Conservation (phyloP, 805 yeast species). For the Zygosaccharomyces pseudorouxii region DNA sequence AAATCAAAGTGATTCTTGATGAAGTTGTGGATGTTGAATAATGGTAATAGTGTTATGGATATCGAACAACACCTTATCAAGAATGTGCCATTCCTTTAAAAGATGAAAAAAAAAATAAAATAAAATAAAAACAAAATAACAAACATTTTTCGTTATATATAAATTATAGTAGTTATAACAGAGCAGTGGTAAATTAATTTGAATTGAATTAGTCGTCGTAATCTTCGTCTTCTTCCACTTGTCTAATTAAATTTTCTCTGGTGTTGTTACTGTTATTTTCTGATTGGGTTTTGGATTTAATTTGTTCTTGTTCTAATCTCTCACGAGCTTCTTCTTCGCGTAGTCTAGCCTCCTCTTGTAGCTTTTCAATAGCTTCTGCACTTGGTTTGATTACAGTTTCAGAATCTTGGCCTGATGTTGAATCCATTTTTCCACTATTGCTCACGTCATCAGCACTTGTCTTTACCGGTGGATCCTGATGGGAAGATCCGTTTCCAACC, state of each 20-base stretch:
- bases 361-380: conserved; percentile 37
- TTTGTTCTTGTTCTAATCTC: conserved; percentile 13
- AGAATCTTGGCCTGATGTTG: conserved; percentile 3
- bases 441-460: conserved; percentile 1
- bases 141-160: background rate
- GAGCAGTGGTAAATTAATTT: background rate
- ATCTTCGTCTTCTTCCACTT: conserved; percentile 43
- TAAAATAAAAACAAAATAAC: background rate
- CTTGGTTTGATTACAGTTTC: conserved; percentile 32
- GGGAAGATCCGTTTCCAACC: background rate
- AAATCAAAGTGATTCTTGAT: conserved; percentile 57
- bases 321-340: conserved; percentile 37
- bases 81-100: background rate
- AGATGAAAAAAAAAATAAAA: background rate
- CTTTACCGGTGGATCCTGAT: background rate
- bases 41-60: background rate
- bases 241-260: conserved; percentile 33
- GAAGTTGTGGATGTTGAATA: conserved; percentile 40
- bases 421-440: conserved; percentile 4
- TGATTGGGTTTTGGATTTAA: conserved; percentile 6
- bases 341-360: conserved; percentile 39
- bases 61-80: background rate
- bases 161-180: background rate
- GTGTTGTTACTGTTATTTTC: conserved; percentile 8
- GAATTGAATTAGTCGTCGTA: conserved; percentile 38